Conservation (phyloP, 768 basidiomycete species). For the Kwoniella sp. region DNA sequence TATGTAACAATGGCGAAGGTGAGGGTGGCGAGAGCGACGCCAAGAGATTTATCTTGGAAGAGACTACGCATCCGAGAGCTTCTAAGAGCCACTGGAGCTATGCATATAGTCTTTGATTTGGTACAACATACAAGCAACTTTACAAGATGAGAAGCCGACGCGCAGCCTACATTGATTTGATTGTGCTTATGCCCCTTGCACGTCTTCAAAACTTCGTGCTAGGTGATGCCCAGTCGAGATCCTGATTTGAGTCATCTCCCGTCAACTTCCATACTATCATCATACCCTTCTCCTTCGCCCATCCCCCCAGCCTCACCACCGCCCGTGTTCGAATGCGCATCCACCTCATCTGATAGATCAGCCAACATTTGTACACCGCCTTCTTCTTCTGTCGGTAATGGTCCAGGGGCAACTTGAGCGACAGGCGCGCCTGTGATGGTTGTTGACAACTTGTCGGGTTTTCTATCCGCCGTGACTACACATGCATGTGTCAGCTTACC, state of each 20-base stretch:
- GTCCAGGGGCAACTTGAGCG: constrained; percentile 41
- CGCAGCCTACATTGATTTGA: too few species aligned
- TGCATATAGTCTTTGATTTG: neutral
- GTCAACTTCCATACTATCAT: constrained; percentile 26
- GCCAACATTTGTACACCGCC: constrained; percentile 16
- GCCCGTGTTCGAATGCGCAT: constrained; percentile 12
- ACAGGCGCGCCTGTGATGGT: constrained; percentile 40
- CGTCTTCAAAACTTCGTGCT: too few species aligned
- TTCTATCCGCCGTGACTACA: constrained; percentile 47
- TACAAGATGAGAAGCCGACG: too few species aligned
- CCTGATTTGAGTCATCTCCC: too few species aligned
- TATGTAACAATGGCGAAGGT: neutral
- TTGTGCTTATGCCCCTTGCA: too few species aligned
- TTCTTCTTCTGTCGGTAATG: constrained; percentile 27
- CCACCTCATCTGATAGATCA: constrained; percentile 25
- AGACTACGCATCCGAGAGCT: too few species aligned
- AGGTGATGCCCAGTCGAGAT: too few species aligned
- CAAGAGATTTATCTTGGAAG: too few species aligned
- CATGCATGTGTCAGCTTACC: too few species aligned
- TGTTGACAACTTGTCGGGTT: constrained; percentile 46
- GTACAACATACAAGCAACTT: neutral
- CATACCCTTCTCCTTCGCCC: neutral
- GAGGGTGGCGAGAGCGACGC: too few species aligned
- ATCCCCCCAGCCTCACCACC: constrained; percentile 20
- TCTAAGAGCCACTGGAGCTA: neutral